Percentiles rank a stretch among this genome's conserved stretches.
These are phyloP conservation scores for Iberis amara DNA, from an alignment of 441 rosid genomes.

Conservation along the genomic window DNA sequence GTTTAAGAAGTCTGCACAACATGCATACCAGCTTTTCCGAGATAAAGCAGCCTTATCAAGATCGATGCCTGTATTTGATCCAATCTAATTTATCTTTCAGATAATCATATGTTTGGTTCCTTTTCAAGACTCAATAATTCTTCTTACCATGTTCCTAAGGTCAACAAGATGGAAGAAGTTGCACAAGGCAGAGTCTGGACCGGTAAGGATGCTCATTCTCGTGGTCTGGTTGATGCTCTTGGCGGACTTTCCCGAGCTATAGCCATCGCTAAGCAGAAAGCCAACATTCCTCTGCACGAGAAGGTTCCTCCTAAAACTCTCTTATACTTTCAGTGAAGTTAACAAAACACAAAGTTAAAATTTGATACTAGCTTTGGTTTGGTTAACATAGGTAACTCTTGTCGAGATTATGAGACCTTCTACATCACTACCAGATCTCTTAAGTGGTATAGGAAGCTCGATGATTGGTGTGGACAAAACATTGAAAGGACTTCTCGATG, in stretches of 20 bases:
- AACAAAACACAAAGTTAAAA: too few species aligned
- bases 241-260: constrained; percentile 84
- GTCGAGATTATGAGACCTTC: constrained; percentile 81
- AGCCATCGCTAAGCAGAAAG: constrained; percentile 83
- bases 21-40: constrained; percentile 70
- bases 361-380: too few species aligned
- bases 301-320: constrained; percentile 37
- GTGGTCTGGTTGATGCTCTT: constrained; percentile 79
- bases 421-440: constrained; percentile 60
- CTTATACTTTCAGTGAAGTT: not conserved
- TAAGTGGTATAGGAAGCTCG: constrained; percentile 68
- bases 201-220: constrained; percentile 82
- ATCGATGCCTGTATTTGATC: constrained; percentile 64
- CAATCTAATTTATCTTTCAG: constrained; percentile 15
- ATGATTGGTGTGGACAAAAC: constrained; percentile 61
- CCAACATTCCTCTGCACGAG: constrained; percentile 65
- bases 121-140: not conserved
- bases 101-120: not conserved
- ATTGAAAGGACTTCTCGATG: constrained; percentile 53
- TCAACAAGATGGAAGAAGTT: constrained; percentile 84
- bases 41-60: constrained; percentile 87
- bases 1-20: constrained; percentile 74
- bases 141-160: constrained; percentile 37
- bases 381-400: constrained; percentile 53
- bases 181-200: constrained; percentile 99